phyloP scores from a whole-genome alignment of 768 basidiomycete genomes.

The Suillus alpinus region DNA sequence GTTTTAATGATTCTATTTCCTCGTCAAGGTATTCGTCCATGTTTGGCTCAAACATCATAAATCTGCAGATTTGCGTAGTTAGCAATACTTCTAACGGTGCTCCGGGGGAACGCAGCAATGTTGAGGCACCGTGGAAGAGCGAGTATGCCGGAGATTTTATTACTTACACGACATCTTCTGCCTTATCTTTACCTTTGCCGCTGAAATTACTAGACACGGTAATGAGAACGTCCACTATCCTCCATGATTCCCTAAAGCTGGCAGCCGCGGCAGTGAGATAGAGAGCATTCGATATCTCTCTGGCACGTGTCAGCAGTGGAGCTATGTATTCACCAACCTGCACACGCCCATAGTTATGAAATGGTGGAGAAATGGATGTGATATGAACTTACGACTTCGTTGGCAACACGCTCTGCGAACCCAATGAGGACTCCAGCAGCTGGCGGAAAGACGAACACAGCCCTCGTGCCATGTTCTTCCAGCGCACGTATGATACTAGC shows the following conservation, averaged over 20 bases:
- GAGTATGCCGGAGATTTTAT: constrained; percentile 1
- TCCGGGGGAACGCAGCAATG: constrained; percentile 3
- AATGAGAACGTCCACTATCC: constrained; percentile 76
- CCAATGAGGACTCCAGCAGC: constrained; percentile 71
- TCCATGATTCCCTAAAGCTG: constrained; percentile 84
- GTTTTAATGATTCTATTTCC: constrained; percentile 81
- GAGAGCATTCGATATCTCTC: constrained; percentile 64
- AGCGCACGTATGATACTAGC: constrained; percentile 61
- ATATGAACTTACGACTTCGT: constrained; percentile 65
- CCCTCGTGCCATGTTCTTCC: constrained; percentile 71
- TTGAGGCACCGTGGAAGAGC: constrained; percentile 11
- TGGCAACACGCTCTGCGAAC: constrained; percentile 82
- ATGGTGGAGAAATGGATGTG: constrained; percentile 8
- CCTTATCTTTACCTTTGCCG: constrained; percentile 21
- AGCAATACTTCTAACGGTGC: constrained; percentile 1
- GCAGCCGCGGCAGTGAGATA: constrained; percentile 89
- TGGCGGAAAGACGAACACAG: constrained; percentile 84
- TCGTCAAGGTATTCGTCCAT: constrained; percentile 99
- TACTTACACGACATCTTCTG: constrained; percentile 83
- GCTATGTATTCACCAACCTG: constrained; percentile 88
- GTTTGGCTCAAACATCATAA: constrained; percentile 91
- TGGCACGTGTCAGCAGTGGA: constrained; percentile 71
- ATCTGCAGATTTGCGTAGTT: constrained; percentile 44
- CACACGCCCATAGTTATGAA: not conserved
- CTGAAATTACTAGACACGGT: constrained; percentile 39